These are phyloP conservation scores for Drechslera avenae DNA, from an alignment of 2,329 filamentous ascomycete species.

Conservation along the genomic window DNA sequence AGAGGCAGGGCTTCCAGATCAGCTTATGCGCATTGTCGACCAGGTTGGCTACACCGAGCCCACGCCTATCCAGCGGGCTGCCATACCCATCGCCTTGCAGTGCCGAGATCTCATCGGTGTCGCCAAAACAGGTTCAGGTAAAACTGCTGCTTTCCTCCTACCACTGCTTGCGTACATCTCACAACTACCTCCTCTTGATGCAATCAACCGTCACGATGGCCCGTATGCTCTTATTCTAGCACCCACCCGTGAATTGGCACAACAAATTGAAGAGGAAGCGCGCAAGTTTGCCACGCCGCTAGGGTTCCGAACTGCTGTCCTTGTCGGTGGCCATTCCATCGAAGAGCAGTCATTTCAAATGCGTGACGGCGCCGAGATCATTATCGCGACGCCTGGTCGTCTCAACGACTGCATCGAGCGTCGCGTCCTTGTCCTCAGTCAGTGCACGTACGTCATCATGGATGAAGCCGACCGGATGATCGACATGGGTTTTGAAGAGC, in stretches of 20 bases:
- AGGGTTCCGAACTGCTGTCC: slow-evolving; percentile 92
- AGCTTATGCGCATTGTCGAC: slow-evolving; percentile 79
- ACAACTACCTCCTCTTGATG: slow-evolving; percentile 81
- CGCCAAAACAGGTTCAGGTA: slow-evolving; percentile 96
- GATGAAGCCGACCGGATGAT: slow-evolving; percentile 99
- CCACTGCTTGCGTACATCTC: slow-evolving; percentile 94
- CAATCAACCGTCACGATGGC: slow-evolving; percentile 88
- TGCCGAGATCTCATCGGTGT: slow-evolving; percentile 97
- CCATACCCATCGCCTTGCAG: slow-evolving; percentile 92
- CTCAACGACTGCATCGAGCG: slow-evolving; percentile 96
- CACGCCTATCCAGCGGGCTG: slow-evolving; percentile 87
- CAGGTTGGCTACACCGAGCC: slow-evolving; percentile 90
- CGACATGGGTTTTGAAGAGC: slow-evolving; percentile 95
- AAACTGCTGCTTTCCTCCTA: slow-evolving; percentile 93
- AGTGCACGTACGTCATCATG: slow-evolving; percentile 99
- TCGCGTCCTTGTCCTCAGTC: slow-evolving; percentile 85
- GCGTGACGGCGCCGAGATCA: slow-evolving; percentile 91
- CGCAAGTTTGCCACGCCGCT: slow-evolving; percentile 89
- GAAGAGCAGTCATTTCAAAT: slow-evolving; percentile 92
- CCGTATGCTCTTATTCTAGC: slow-evolving; percentile 97
- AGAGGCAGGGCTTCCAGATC: slow-evolving; percentile 79
- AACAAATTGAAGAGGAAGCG: slow-evolving; percentile 95
- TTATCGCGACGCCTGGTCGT: slow-evolving; percentile 97
- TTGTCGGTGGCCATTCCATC: slow-evolving; percentile 94
- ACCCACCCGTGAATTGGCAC: slow-evolving; percentile 93